Conservation (phyloP, 2,329 filamentous ascomycete species). For the Epichloe gansuensis region DNA sequence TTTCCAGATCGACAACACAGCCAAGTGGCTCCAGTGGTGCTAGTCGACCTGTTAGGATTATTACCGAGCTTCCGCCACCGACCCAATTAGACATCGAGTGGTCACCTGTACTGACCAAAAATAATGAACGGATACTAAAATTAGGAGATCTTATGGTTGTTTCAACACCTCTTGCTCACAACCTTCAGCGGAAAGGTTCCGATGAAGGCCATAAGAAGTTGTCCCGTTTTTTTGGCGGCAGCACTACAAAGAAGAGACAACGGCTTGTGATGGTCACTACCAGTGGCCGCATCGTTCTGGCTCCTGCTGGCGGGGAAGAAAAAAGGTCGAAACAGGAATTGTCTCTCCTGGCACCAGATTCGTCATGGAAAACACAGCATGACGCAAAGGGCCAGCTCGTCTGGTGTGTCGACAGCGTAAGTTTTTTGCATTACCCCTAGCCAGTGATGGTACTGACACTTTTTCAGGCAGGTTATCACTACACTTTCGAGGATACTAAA, state of each 20-base stretch:
- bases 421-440: slow-evolving; percentile 22
- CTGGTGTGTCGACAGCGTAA: slow-evolving; percentile 89
- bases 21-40: slow-evolving; percentile 29
- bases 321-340: slow-evolving; percentile 92
- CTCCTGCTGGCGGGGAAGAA: slow-evolving; percentile 83
- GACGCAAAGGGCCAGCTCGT: slow-evolving; percentile 80
- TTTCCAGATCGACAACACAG: slow-evolving; percentile 19
- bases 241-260: slow-evolving; percentile 82
- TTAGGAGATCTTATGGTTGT: slow-evolving; percentile 82
- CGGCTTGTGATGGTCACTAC: slow-evolving; percentile 91
- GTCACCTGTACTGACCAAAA: slow-evolving; percentile 84
- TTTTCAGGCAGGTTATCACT: slow-evolving; percentile 71
- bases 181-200: slow-evolving; percentile 56
- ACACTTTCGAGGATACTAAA: slow-evolving; percentile 89
- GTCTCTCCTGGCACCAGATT: slow-evolving; percentile 64
- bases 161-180: slow-evolving; percentile 63
- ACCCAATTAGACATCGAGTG: slow-evolving; percentile 96
- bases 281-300: slow-evolving; percentile 77
- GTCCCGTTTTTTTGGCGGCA: slow-evolving; percentile 84
- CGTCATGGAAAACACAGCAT: slow-evolving; percentile 63
- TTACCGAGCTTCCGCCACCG: slow-evolving; percentile 92
- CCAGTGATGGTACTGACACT: slow-evolving; percentile 11
- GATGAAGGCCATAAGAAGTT: slow-evolving; percentile 76
- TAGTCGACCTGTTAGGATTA: slow-evolving; percentile 61
- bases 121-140: slow-evolving; percentile 89